phyloP scores from a whole-genome alignment of 306 rosid species.

The Vigna unguiculata region DNA sequence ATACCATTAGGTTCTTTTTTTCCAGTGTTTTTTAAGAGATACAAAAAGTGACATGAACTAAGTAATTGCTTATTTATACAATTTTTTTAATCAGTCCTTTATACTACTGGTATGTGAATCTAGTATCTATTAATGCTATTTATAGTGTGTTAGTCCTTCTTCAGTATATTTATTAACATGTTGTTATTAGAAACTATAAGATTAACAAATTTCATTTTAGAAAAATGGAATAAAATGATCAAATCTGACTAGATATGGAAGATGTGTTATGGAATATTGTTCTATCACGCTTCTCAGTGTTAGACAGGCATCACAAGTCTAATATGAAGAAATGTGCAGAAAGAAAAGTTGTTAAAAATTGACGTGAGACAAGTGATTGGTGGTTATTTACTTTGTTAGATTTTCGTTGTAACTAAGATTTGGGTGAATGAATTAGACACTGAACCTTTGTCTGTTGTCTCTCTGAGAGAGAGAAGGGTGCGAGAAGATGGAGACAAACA shows the following conservation, averaged over 20 bases:
- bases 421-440: conserved; percentile 37
- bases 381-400: conserved; percentile 22
- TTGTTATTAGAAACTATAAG: no score
- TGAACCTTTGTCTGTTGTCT: conserved; percentile 41
- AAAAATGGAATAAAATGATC: no score
- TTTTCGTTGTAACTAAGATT: conserved; percentile 44
- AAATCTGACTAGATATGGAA: no score
- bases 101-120: not conserved
- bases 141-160: no score
- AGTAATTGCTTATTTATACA: not conserved
- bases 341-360: not conserved
- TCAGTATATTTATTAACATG: no score
- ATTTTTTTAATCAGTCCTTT: no score
- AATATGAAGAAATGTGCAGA: not conserved
- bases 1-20: no score
- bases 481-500: conserved; percentile 75
- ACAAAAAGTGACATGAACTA: not conserved
- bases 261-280: no score
- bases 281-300: no score
- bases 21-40: not conserved
- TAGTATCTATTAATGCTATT: not conserved
- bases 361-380: not conserved
- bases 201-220: no score
- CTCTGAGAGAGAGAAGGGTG: conserved; percentile 36
- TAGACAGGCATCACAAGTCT: no score